Evolutionary conservation across 495 filamentous ascomycete species (phyloP).

Genomic region (Lophium mytilinum): DNA sequence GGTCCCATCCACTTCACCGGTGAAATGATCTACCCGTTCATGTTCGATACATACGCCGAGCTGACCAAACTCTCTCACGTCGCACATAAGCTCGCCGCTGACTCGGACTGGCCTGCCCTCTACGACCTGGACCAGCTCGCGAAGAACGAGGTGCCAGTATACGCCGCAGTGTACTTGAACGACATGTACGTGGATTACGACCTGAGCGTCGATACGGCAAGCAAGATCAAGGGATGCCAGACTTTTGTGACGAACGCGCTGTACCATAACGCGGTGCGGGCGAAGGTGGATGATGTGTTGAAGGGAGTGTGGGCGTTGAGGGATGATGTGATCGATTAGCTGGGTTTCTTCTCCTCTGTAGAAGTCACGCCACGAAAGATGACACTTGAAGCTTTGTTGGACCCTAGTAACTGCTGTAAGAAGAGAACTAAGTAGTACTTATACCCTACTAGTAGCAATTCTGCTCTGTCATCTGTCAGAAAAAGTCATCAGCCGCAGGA

Average conservation of each 20-base stretch:
- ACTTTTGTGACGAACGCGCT: conserved; percentile 76
- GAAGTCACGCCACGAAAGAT: too few species aligned
- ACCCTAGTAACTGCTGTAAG: too few species aligned
- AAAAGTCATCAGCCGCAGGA: too few species aligned
- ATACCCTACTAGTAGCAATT: too few species aligned
- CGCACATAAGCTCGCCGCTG: conserved; percentile 61
- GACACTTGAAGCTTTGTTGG: too few species aligned
- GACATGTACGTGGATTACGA: conserved; percentile 93
- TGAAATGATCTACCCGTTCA: conserved; percentile 82
- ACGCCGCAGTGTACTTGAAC: conserved; percentile 74
- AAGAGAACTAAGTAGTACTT: too few species aligned
- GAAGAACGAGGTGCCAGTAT: conserved; percentile 79
- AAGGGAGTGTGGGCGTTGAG: conserved; percentile 30
- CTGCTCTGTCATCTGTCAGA: too few species aligned
- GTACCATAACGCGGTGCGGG: conserved; percentile 75
- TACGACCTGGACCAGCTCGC: conserved; percentile 67
- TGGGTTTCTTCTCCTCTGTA: background rate
- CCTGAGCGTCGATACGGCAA: conserved; percentile 61
- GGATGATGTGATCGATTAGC: conserved; percentile 34
- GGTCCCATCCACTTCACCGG: conserved; percentile 75
- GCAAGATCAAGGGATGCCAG: conserved; percentile 67
- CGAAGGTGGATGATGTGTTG: conserved; percentile 60
- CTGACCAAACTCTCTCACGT: conserved; percentile 54
- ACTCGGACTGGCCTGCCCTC: conserved; percentile 61
- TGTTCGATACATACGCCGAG: conserved; percentile 68